A percentile compares a stretch with the other conserved stretches of the same genome.
phyloP scores from a whole-genome alignment of 805 yeast species.

The Blastobotrys muscicola region DNA sequence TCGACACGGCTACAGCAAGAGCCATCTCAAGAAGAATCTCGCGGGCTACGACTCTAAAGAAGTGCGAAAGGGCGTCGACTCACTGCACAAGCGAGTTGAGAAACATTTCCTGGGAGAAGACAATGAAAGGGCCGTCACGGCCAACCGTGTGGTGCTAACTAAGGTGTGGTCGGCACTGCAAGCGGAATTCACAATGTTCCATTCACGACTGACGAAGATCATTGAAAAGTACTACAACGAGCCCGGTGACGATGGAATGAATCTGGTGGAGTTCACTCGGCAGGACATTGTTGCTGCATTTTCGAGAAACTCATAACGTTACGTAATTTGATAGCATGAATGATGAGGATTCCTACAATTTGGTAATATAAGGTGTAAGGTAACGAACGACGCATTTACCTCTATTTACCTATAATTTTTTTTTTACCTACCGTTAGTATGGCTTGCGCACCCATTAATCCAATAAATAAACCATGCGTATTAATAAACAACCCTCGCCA shows the following conservation, averaged over 20 bases:
- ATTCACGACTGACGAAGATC: constrained; percentile 44
- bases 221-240: constrained; percentile 45
- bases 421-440: neutral
- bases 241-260: constrained; percentile 31
- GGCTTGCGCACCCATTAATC: neutral
- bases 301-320: constrained; percentile 3
- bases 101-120: constrained; percentile 37
- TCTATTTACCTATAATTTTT: neutral
- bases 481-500: neutral
- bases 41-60: constrained; percentile 50
- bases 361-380: neutral
- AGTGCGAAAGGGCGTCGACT: constrained; percentile 43
- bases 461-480: neutral
- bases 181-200: constrained; percentile 47
- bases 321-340: neutral
- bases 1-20: constrained; percentile 55
- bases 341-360: neutral
- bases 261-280: constrained; percentile 41
- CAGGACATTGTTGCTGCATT: constrained; percentile 52
- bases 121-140: constrained; percentile 23
- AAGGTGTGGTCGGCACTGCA: constrained; percentile 65
- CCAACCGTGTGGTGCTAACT: constrained; percentile 42
- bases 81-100: constrained; percentile 46
- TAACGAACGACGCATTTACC: neutral
- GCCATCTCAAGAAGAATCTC: constrained; percentile 48